Evolutionary conservation across 495 filamentous ascomycete genomes (phyloP).

Genomic region (Pseudevernia furfuracea): DNA sequence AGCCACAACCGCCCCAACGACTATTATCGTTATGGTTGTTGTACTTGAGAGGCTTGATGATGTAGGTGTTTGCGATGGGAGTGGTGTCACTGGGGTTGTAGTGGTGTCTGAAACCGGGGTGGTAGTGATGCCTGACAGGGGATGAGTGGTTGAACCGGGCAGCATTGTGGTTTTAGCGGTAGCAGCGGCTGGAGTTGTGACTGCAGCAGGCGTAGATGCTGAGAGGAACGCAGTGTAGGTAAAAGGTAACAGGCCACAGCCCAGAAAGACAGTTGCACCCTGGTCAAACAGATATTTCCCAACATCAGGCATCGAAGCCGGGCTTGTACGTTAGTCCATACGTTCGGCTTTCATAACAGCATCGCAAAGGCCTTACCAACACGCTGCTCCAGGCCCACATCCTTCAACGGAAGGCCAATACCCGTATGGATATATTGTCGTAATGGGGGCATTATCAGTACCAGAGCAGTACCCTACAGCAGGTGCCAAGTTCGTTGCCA

Average conservation of each 20-base stretch:
- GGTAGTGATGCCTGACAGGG: background rate
- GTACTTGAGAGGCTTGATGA: background rate
- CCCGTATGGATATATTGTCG: background rate
- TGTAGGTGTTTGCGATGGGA: background rate
- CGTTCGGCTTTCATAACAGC: background rate
- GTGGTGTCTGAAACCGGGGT: background rate
- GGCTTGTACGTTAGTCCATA: constrained; percentile 1
- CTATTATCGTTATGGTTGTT: background rate
- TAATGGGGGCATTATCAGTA: background rate
- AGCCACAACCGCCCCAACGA: background rate
- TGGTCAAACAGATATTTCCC: background rate
- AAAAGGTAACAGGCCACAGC: background rate
- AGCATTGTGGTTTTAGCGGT: background rate
- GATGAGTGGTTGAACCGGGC: background rate
- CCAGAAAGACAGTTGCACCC: background rate
- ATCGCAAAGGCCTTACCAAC: background rate
- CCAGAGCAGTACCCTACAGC: constrained; percentile 4
- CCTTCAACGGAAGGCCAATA: background rate
- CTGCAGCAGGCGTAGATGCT: background rate
- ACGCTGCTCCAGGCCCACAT: constrained; percentile 9
- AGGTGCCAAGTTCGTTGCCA: background rate
- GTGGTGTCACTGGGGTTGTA: background rate
- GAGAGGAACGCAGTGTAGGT: constrained; percentile 4
- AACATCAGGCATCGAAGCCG: background rate
- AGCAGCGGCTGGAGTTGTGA: background rate